Conservation (phyloP, 2,329 filamentous ascomycete genomes). For the Tricladium varicosporioides region DNA sequence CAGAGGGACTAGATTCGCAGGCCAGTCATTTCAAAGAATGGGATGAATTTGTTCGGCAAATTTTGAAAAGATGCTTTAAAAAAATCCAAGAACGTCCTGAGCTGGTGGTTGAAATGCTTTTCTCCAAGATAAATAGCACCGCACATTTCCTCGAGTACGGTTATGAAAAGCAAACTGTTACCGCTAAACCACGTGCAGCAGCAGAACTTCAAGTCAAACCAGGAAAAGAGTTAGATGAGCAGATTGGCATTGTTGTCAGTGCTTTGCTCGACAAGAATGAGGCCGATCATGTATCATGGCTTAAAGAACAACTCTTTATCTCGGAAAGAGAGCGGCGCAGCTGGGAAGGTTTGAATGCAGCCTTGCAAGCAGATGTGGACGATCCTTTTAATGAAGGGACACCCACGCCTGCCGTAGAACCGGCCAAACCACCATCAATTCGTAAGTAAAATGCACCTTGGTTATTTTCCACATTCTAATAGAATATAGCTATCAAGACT, state of each 20-base stretch:
- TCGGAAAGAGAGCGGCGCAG: constrained; percentile 71
- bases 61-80: constrained; percentile 77
- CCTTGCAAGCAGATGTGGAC: constrained; percentile 47
- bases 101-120: constrained; percentile 86
- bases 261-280: constrained; percentile 79
- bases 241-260: constrained; percentile 75
- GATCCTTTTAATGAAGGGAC: constrained; percentile 37
- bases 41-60: constrained; percentile 83
- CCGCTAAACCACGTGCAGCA: constrained; percentile 64
- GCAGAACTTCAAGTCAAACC: constrained; percentile 82
- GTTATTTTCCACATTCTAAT: constrained; percentile 23
- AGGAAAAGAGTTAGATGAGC: constrained; percentile 60
- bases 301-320: constrained; percentile 67
- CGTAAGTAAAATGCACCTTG: constrained; percentile 42
- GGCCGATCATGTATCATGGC: constrained; percentile 74
- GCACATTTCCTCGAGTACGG: constrained; percentile 89
- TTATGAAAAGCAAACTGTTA: constrained; percentile 73
- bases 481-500: constrained; percentile 36
- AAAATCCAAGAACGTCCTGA: constrained; percentile 85
- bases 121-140: constrained; percentile 84
- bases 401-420: constrained; percentile 29
- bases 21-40: constrained; percentile 78
- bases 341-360: constrained; percentile 73
- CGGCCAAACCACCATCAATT: constrained; percentile 47
- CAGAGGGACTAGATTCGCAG: constrained; percentile 67